Evolutionary conservation across 805 yeast species (phyloP).

Genomic region (Lipomyces yamanashiensis): DNA sequence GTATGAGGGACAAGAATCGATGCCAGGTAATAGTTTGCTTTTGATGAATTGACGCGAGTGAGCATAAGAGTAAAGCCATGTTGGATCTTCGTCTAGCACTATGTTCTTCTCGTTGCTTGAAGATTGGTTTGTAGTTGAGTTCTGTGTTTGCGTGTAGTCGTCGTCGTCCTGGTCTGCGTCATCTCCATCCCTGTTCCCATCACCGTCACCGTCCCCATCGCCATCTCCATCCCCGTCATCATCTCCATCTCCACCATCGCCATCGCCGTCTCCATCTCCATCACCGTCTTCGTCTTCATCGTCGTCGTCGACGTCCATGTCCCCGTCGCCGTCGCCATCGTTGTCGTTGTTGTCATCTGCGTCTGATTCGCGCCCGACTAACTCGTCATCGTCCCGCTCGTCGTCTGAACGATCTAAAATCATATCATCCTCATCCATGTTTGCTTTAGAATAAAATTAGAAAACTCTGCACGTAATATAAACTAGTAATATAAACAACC

Average conservation of each 20-base stretch:
- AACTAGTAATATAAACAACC: neutral
- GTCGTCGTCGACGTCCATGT: conserved; percentile 35
- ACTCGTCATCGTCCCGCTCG: conserved; percentile 41
- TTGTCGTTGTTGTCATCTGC: conserved; percentile 43
- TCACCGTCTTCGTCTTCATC: conserved; percentile 38
- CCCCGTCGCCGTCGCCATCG: conserved; percentile 36
- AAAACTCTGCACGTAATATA: neutral
- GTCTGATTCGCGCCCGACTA: conserved; percentile 43
- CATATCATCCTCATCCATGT: conserved; percentile 42
- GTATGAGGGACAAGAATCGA: conserved; percentile 58
- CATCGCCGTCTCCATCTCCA: conserved; percentile 42
- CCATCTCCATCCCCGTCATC: conserved; percentile 37
- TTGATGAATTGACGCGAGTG: conserved; percentile 30
- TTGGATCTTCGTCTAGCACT: conserved; percentile 34
- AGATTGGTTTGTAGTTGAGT: conserved; percentile 13
- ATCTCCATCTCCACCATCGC: conserved; percentile 36
- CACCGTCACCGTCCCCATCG: conserved; percentile 38
- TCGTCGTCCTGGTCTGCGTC: conserved; percentile 37
- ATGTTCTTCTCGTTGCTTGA: conserved; percentile 14
- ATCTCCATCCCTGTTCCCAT: conserved; percentile 37
- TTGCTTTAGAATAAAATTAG: neutral
- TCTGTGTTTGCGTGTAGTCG: conserved; percentile 26
- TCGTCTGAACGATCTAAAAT: conserved; percentile 38
- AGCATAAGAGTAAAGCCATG: conserved; percentile 39
- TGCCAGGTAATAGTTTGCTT: conserved; percentile 48